Base-by-base conservation (phyloP, 345 rosid species). In the Linum trigynum region DNA sequence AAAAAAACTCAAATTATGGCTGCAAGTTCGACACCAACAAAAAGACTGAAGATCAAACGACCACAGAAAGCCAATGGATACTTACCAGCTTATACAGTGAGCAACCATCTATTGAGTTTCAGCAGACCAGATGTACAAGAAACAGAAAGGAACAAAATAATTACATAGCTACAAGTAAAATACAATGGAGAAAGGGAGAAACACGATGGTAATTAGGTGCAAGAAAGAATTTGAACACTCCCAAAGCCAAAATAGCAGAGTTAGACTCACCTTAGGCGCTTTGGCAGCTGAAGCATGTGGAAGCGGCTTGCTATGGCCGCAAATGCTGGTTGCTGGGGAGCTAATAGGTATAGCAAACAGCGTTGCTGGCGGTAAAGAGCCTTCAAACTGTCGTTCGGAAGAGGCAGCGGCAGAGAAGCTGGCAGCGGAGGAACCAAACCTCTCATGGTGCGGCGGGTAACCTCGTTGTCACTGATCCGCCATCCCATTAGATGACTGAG, bases 331-430 rank as follows among this genome's bases (percentile, higher is more conserved):
- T 11, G 60, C 59, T 15, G 83, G 69, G 58, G 84, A 76, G 72
- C 66, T 69, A 57, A 65, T 58, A 45, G 73, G 77, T 38, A 83
- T 58, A 7, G 86, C 86, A 74, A 87, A 89, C 81, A 84, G 41
- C 6, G 77, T 16, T 48, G 75, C 74, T 3, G 80, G 80, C 1
- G 81, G 78, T 5, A 81, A 69, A 62, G 79, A 64, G 62, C 39
- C 39, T 67, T 60, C 10, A 0, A 77, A 73, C 0, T 84, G 48
- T 79, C 85, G 45, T 68, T 4, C 3, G 92, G 95, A 55, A 78
- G 69, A 59, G 88, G 90, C 5, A 95, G 87, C 23, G 91, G 87
- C 0, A 91, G 87, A 1, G 91, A 83, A 57, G 78, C 68, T 35
- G 90, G 94, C 66, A 80, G 87, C 32, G 86, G 87, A 38, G 66